Evolutionary conservation across 2,329 filamentous ascomycete genomes (phyloP).

Genomic region (Colletotrichum godetiae): DNA sequence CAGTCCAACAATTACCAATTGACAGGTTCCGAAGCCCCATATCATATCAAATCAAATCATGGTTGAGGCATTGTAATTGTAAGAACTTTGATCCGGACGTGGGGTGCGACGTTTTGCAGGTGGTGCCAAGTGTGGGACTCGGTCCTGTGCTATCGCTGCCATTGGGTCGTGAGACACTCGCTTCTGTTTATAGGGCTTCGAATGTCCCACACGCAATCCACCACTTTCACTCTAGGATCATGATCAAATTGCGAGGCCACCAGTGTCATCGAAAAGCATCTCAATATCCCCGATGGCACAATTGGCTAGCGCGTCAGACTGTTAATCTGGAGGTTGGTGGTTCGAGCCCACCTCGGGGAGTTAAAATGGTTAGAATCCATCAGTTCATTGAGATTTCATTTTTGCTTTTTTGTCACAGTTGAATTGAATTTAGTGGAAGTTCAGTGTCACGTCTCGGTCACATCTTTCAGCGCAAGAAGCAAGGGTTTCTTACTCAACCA

Average conservation of each 20-base stretch:
- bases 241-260: background rate
- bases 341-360: constrained; percentile 31
- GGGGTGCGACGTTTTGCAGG: background rate
- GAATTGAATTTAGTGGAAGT: too few species aligned
- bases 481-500: background rate
- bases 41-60: too few species aligned
- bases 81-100: background rate
- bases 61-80: too few species aligned
- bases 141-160: background rate
- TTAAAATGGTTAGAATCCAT: background rate
- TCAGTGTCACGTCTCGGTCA: too few species aligned
- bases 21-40: background rate
- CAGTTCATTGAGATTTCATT: fast-evolving
- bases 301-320: constrained; percentile 36
- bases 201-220: constrained; percentile 4
- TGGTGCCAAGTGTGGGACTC: background rate
- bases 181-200: constrained; percentile 6
- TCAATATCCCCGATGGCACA: constrained; percentile 33
- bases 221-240: background rate
- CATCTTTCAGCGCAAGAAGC: too few species aligned
- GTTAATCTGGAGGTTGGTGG: constrained; percentile 36
- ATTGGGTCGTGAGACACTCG: background rate
- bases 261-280: background rate
- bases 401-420: background rate
- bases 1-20: background rate